These are phyloP conservation scores for Cyclocybe aegerita DNA, from an alignment of 768 basidiomycete species.

Conservation along the genomic window DNA sequence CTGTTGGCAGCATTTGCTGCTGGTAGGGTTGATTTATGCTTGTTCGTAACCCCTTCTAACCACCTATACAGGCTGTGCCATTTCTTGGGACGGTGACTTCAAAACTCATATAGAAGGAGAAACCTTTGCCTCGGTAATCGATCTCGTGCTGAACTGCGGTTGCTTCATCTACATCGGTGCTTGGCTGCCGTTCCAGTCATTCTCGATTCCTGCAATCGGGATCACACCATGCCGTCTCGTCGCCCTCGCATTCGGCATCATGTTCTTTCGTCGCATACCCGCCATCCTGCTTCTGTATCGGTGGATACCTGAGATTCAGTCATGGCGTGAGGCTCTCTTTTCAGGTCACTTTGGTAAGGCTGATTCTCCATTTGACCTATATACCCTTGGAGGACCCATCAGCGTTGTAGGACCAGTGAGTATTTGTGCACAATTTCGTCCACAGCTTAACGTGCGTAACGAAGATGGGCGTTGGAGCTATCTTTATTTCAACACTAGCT, in stretches of 20 bases:
- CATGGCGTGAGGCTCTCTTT: slow-evolving; percentile 87
- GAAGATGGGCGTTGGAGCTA: slow-evolving; percentile 88
- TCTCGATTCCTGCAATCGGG: slow-evolving; percentile 55
- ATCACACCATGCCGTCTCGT: slow-evolving; percentile 72
- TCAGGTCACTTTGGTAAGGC: slow-evolving; percentile 83
- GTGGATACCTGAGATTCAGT: slow-evolving; percentile 84
- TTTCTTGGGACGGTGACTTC: slow-evolving; percentile 90
- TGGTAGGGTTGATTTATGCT: slow-evolving; percentile 36
- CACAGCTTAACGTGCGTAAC: not conserved
- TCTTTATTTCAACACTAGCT: slow-evolving; percentile 84
- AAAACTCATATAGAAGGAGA: slow-evolving; percentile 81
- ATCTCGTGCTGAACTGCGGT: slow-evolving; percentile 79
- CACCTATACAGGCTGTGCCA: slow-evolving; percentile 62
- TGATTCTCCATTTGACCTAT: not conserved
- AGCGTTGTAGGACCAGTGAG: slow-evolving; percentile 50
- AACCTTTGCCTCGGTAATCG: slow-evolving; percentile 86
- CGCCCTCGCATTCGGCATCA: slow-evolving; percentile 62
- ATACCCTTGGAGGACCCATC: slow-evolving; percentile 1
- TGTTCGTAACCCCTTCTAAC: not conserved
- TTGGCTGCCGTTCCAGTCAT: slow-evolving; percentile 70
- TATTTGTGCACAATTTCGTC: slow-evolving; percentile 5
- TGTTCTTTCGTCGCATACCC: slow-evolving; percentile 81
- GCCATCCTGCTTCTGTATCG: slow-evolving; percentile 72
- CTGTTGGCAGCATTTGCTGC: slow-evolving; percentile 87
- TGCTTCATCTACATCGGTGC: slow-evolving; percentile 89